A percentile compares a stretch with the other conserved stretches of the same genome.
Evolutionary conservation across 2,329 filamentous ascomycete genomes (phyloP).

Genomic region (Sporothrix mexicana): DNA sequence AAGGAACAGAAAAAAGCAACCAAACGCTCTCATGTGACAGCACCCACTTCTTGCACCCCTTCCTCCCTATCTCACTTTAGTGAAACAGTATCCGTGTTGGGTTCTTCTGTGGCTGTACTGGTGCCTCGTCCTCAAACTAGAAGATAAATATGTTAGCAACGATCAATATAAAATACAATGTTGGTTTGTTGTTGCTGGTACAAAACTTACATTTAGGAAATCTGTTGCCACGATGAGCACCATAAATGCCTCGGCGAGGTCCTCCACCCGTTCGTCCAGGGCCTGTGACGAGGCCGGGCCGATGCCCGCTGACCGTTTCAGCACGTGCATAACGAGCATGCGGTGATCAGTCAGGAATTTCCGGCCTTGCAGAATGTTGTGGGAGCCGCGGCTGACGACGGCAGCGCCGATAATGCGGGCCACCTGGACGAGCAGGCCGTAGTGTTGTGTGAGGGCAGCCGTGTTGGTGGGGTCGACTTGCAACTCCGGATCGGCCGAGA

Average conservation of each 20-base stretch:
- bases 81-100: constrained; percentile 50
- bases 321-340: constrained; percentile 81
- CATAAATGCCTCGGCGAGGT: constrained; percentile 84
- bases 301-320: constrained; percentile 87
- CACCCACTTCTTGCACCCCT: background rate
- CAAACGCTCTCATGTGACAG: constrained; percentile 21
- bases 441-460: constrained; percentile 74
- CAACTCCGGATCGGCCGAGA: constrained; percentile 88
- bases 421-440: constrained; percentile 78
- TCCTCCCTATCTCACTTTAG: constrained; percentile 37
- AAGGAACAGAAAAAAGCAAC: background rate
- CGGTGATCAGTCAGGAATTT: constrained; percentile 83
- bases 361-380: constrained; percentile 81
- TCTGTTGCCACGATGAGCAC: constrained; percentile 80
- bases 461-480: constrained; percentile 64
- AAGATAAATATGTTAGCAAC: background rate
- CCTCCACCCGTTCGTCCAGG: constrained; percentile 69
- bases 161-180: constrained; percentile 3
- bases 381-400: constrained; percentile 78
- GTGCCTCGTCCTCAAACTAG: constrained; percentile 51
- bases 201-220: constrained; percentile 77
- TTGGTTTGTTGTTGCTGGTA: background rate
- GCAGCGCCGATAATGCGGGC: constrained; percentile 82
- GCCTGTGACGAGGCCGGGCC: constrained; percentile 42
- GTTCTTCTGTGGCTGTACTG: constrained; percentile 43